Conservation (phyloP, 352 stramenopile genomes). For the Phytopythium mirpurense region DNA sequence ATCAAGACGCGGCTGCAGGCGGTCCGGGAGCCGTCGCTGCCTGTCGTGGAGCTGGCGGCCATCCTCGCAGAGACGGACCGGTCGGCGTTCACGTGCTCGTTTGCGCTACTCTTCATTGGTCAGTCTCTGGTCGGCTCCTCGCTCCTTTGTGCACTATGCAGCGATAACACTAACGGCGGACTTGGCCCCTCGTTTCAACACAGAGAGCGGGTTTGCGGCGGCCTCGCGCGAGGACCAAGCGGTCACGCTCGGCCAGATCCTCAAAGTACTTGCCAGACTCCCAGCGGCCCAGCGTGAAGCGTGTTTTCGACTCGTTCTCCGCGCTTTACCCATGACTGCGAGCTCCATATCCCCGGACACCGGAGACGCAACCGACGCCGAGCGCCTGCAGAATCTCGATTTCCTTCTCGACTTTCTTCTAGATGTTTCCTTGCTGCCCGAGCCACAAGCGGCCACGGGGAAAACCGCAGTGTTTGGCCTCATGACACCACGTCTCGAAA, state of each 20-base stretch:
- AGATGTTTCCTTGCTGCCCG: constrained; percentile 59
- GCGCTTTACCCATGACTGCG: constrained; percentile 32
- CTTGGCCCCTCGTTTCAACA: not conserved
- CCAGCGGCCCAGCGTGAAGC: constrained; percentile 47
- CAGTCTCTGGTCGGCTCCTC: too few relatives aligned
- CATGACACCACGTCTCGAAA: constrained; percentile 38
- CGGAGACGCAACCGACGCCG: constrained; percentile 6
- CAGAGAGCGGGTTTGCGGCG: constrained; percentile 63
- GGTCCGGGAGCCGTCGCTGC: constrained; percentile 37
- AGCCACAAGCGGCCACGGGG: constrained; percentile 4
- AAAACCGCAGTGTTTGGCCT: constrained; percentile 30
- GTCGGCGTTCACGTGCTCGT: constrained; percentile 56
- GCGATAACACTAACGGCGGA: not conserved
- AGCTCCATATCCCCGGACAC: constrained; percentile 13
- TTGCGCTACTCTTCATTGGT: constrained; percentile 78
- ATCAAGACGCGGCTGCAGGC: constrained; percentile 67
- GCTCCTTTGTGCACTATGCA: too few relatives aligned
- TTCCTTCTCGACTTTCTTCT: constrained; percentile 67
- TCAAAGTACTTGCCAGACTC: constrained; percentile 23
- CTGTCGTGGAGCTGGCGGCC: constrained; percentile 39
- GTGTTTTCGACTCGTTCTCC: constrained; percentile 59
- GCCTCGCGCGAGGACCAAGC: constrained; percentile 38
- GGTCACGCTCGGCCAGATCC: constrained; percentile 26
- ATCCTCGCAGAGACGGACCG: constrained; percentile 32
- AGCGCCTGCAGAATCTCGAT: constrained; percentile 22